Evolutionary conservation across 1,139 yeast species (phyloP).

Genomic region (Citeromyces hawaiiensis): DNA sequence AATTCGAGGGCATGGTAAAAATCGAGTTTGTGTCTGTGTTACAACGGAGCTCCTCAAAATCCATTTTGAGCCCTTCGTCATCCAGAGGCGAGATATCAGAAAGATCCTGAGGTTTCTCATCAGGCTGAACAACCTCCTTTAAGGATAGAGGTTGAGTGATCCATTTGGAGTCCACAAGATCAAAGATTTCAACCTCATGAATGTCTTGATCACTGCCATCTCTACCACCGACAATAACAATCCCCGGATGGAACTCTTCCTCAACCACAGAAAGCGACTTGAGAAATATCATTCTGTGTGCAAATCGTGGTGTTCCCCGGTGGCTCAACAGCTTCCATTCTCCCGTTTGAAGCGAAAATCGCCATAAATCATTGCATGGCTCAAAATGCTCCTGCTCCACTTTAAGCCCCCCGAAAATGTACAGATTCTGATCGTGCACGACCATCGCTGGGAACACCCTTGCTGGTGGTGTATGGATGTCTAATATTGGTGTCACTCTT

Average conservation of each 20-base stretch:
- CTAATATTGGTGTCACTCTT: constrained; percentile 2
- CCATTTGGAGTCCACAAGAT: constrained; percentile 29
- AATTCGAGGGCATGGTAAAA: neutral
- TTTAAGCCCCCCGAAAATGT: constrained; percentile 49
- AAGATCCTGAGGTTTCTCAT: neutral
- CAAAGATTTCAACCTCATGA: constrained; percentile 35
- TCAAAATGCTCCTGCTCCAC: constrained; percentile 19
- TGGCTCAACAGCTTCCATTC: constrained; percentile 1
- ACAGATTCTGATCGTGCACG: constrained; percentile 33
- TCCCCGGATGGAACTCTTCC: constrained; percentile 34
- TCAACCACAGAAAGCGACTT: constrained; percentile 27
- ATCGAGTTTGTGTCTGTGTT: neutral
- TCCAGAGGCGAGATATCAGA: neutral
- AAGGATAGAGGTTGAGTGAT: neutral
- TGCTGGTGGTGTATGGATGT: constrained; percentile 27
- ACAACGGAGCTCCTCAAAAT: neutral
- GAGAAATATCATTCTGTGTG: constrained; percentile 36
- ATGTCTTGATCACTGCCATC: constrained; percentile 26
- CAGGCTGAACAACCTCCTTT: neutral
- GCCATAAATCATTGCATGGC: constrained; percentile 57
- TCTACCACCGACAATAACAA: constrained; percentile 50
- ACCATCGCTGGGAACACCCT: constrained; percentile 48
- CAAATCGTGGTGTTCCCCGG: constrained; percentile 24
- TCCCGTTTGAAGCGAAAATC: constrained; percentile 25
- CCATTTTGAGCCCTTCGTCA: neutral